Percentiles rank a stretch among this genome's conserved stretches.
Evolutionary conservation across 192 early-diverging fungal genomes (phyloP).

Genomic region (Backusella sp.): DNA sequence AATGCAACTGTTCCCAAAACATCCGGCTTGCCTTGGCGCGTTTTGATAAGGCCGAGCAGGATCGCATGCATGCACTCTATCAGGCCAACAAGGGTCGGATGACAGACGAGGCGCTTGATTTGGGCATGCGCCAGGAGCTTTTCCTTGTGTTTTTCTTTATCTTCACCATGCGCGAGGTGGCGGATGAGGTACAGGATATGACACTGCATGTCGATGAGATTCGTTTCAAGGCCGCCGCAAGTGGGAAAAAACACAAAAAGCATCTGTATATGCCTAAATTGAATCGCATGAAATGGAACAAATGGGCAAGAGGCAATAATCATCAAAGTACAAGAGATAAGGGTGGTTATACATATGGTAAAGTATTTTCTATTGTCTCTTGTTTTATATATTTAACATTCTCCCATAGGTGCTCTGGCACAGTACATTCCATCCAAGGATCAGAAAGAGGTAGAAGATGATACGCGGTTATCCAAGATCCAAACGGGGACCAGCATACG

Average conservation of each 20-base stretch:
- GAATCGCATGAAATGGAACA: slow-evolving; percentile 28
- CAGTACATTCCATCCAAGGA: slow-evolving; percentile 16
- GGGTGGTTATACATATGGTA: slow-evolving; percentile 28
- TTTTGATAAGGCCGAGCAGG: slow-evolving; percentile 27
- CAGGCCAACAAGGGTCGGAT: background rate
- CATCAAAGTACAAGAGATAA: slow-evolving; percentile 31
- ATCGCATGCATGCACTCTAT: slow-evolving; percentile 25
- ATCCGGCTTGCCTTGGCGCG: slow-evolving; percentile 11
- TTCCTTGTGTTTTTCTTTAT: slow-evolving; percentile 55
- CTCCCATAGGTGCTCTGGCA: slow-evolving; percentile 7
- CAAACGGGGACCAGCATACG: slow-evolving; percentile 1
- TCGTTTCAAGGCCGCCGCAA: background rate
- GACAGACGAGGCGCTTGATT: slow-evolving; percentile 4
- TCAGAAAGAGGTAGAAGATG: slow-evolving; percentile 21
- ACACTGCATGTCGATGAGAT: slow-evolving; percentile 16
- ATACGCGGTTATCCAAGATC: slow-evolving; percentile 9
- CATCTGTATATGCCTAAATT: slow-evolving; percentile 32
- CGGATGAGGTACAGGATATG: slow-evolving; percentile 37
- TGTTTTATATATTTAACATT: background rate
- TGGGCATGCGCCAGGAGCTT: slow-evolving; percentile 43
- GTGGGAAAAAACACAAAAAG: slow-evolving; percentile 20
- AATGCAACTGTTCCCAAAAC: slow-evolving; percentile 20
- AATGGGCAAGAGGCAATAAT: slow-evolving; percentile 25
- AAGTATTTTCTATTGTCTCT: background rate
- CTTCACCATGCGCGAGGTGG: slow-evolving; percentile 49